Evolutionary conservation across 176 grass and related monocot species (phyloP).

Genomic region (Juncus effusus): DNA sequence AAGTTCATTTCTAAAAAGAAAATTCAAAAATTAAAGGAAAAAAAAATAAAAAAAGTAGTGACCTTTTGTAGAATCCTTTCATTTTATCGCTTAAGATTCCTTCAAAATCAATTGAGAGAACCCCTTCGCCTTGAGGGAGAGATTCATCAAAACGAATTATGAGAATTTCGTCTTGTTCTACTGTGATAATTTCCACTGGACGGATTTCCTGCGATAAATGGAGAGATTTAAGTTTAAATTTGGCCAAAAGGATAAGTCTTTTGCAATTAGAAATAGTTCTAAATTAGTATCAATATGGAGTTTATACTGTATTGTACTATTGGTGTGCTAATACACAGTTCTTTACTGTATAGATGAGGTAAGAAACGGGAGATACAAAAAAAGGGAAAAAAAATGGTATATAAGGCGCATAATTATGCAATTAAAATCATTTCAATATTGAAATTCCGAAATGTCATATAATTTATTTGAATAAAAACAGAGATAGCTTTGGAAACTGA

Average conservation of each 20-base stretch:
- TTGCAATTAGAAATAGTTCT: background rate
- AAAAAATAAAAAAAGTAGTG: slow-evolving; percentile 5
- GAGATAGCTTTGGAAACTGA: no score
- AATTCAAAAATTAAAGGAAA: background rate
- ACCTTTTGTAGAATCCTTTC: slow-evolving; percentile 98
- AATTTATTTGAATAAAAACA: no score
- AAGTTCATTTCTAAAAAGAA: background rate
- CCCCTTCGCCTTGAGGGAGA: slow-evolving; percentile 58
- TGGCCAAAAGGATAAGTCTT: background rate
- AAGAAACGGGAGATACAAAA: no score
- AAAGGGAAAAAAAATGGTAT: no score
- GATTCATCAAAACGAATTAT: slow-evolving; percentile 59
- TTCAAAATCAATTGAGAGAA: slow-evolving; percentile 56
- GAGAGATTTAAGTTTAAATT: background rate
- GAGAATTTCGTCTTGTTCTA: slow-evolving; percentile 70
- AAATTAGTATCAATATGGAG: no score
- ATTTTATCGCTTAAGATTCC: slow-evolving; percentile 83
- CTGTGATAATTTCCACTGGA: slow-evolving; percentile 55
- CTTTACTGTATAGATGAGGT: no score
- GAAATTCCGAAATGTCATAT: no score
- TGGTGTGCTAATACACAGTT: no score
- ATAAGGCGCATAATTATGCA: no score
- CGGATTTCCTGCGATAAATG: slow-evolving; percentile 44
- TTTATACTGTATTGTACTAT: no score
- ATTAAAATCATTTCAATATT: no score